Percentiles rank a stretch among this genome's conserved stretches.
Conservation (phyloP, 345 rosid species). For the Hypericum androsaemum region DNA sequence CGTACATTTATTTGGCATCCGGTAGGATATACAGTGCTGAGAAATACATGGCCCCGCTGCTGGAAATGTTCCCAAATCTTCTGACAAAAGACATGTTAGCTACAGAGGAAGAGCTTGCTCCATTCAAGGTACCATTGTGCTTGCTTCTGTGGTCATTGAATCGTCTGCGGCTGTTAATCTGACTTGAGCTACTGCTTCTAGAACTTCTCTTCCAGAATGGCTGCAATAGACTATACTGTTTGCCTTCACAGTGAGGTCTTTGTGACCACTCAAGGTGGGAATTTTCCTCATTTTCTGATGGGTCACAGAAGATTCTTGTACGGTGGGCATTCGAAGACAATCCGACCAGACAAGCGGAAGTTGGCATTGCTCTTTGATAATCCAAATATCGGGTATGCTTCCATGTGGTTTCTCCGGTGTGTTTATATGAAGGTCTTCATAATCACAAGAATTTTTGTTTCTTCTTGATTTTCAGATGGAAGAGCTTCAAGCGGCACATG, state of each 20-base stretch:
- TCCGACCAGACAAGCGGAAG: constrained; percentile 95
- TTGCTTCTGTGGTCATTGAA: background rate
- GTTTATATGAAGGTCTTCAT: too few species aligned
- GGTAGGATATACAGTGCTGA: constrained; percentile 89
- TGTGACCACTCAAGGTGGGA: constrained; percentile 99
- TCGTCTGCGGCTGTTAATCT: constrained; percentile 10
- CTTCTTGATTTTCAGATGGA: constrained; percentile 50
- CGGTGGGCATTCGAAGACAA: constrained; percentile 93
- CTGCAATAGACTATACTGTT: constrained; percentile 98
- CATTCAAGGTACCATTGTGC: constrained; percentile 49
- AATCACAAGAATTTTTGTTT: background rate
- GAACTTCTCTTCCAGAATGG: constrained; percentile 99
- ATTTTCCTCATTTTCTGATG: constrained; percentile 95
- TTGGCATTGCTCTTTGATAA: constrained; percentile 85
- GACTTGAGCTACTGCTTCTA: constrained; percentile 35
- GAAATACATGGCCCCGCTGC: constrained; percentile 75
- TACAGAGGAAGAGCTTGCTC: constrained; percentile 75
- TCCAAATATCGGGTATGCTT: constrained; percentile 68
- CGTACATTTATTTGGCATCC: constrained; percentile 83
- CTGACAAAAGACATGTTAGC: constrained; percentile 89
- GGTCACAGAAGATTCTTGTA: constrained; percentile 87
- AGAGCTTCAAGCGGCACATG: constrained; percentile 84
- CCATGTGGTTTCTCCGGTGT: too few species aligned
- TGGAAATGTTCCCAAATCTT: constrained; percentile 95
- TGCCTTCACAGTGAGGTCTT: constrained; percentile 99